Percentiles rank a stretch among this genome's conserved stretches.
phyloP scores from a whole-genome alignment of 208 protist species.

The Trypanosoma mega region DNA sequence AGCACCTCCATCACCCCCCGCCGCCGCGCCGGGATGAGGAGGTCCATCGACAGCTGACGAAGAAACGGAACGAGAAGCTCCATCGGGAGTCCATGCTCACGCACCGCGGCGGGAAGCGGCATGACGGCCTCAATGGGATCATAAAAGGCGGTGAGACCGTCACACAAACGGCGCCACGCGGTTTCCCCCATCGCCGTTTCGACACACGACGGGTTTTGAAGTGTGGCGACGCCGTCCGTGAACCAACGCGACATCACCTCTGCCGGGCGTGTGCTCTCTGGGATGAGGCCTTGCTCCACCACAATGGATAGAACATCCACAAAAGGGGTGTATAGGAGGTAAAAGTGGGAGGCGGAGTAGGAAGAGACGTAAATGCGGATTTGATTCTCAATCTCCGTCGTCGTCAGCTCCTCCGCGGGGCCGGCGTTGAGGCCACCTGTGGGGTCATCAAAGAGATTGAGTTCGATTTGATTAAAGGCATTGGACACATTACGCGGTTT shows the following conservation, averaged over 20 bases:
- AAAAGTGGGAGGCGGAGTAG: slow-evolving; percentile 52
- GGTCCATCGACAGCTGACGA: slow-evolving; percentile 72
- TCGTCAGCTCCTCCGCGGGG: slow-evolving; percentile 69
- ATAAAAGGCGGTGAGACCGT: slow-evolving; percentile 50
- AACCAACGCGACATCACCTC: slow-evolving; percentile 71
- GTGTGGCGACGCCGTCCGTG: slow-evolving; percentile 48
- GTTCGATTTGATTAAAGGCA: slow-evolving; percentile 37
- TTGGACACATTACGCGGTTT: slow-evolving; percentile 15
- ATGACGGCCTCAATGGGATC: slow-evolving; percentile 51
- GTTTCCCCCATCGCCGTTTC: slow-evolving; percentile 52
- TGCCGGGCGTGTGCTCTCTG: slow-evolving; percentile 29
- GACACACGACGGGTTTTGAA: slow-evolving; percentile 48
- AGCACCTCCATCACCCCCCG: slow-evolving; percentile 46
- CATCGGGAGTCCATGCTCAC: slow-evolving; percentile 47
- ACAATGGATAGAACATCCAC: slow-evolving; percentile 63
- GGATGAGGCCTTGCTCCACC: slow-evolving; percentile 44
- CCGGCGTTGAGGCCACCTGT: slow-evolving; percentile 70
- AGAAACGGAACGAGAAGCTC: slow-evolving; percentile 69
- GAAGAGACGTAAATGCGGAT: slow-evolving; percentile 52
- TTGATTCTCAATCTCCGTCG: slow-evolving; percentile 64
- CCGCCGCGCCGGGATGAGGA: slow-evolving; percentile 53
- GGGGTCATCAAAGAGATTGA: slow-evolving; percentile 86
- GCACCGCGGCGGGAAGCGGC: slow-evolving; percentile 51
- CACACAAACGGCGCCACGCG: slow-evolving; percentile 19
- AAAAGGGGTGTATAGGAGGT: slow-evolving; percentile 77